These are phyloP conservation scores for Umbelopsis sp. DNA, from an alignment of 371 early-diverging fungal species.

Conservation along the genomic window DNA sequence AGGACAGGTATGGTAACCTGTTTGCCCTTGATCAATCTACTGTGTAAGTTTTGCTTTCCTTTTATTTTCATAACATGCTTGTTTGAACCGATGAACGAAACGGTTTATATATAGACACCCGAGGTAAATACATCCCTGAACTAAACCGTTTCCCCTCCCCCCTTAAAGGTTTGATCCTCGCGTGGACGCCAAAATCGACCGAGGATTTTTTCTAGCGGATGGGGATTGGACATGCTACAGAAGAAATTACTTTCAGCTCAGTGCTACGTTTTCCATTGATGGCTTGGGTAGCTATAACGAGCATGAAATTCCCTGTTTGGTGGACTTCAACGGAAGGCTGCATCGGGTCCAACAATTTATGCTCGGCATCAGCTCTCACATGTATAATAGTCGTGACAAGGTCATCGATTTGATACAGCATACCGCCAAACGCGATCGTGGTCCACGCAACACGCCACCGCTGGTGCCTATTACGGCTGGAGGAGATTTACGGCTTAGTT, in stretches of 20 bases:
- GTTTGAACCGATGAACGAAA: neutral
- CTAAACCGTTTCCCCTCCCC: neutral
- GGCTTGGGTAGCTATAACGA: slow-evolving; percentile 43
- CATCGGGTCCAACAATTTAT: slow-evolving; percentile 46
- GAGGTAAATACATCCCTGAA: slow-evolving; percentile 6
- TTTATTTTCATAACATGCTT: neutral
- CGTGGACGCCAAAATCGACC: slow-evolving; percentile 71
- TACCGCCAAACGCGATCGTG: slow-evolving; percentile 94
- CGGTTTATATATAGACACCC: neutral
- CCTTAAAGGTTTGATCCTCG: slow-evolving; percentile 44
- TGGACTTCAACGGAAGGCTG: slow-evolving; percentile 16
- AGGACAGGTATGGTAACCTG: slow-evolving; percentile 64
- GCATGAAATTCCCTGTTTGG: slow-evolving; percentile 33
- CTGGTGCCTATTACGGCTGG: slow-evolving; percentile 66
- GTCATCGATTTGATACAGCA: slow-evolving; percentile 88
- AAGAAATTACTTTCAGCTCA: slow-evolving; percentile 93
- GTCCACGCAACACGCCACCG: slow-evolving; percentile 79
- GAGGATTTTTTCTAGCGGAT: slow-evolving; percentile 81
- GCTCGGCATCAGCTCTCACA: slow-evolving; percentile 67
- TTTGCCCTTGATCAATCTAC: slow-evolving; percentile 63
- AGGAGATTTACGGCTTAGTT: slow-evolving; percentile 54
- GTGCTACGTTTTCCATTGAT: slow-evolving; percentile 71
- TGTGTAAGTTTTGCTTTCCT: slow-evolving; percentile 42
- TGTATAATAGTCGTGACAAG: slow-evolving; percentile 69
- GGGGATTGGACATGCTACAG: slow-evolving; percentile 95